phyloP scores from a whole-genome alignment of 352 stramenopile species.

The Globisporangium perplexum region DNA sequence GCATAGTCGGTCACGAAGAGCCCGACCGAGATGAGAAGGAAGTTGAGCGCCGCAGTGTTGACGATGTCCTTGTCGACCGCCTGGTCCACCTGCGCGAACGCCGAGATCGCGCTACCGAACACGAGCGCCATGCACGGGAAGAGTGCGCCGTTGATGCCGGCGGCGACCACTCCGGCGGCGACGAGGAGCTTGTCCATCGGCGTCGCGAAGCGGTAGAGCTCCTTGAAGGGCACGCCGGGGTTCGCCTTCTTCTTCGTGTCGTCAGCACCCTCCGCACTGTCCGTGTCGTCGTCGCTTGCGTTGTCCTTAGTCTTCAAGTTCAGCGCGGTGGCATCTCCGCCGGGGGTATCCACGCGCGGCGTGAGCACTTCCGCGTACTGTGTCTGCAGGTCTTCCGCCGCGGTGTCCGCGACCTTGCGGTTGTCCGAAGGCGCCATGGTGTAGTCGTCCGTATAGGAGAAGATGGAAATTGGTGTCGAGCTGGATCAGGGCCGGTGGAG shows the following conservation, averaged over 20 bases:
- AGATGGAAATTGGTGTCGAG: background rate
- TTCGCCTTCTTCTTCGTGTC: background rate
- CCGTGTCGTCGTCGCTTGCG: background rate
- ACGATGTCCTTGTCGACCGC: slow-evolving; percentile 11
- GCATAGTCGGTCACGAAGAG: slow-evolving; percentile 18
- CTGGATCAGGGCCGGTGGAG: background rate
- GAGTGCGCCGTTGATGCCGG: background rate
- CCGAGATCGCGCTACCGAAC: slow-evolving; percentile 16
- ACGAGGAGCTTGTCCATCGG: background rate
- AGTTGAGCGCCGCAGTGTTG: slow-evolving; percentile 14
- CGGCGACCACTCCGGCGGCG: background rate
- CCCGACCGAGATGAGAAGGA: slow-evolving; percentile 13
- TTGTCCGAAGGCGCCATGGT: background rate
- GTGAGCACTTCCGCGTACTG: background rate
- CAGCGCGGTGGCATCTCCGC: background rate
- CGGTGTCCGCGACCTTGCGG: background rate
- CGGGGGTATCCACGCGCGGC: background rate
- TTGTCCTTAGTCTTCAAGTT: background rate
- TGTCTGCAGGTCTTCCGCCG: background rate
- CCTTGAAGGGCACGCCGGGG: slow-evolving; percentile 6
- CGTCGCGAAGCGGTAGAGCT: slow-evolving; percentile 1
- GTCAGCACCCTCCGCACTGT: background rate
- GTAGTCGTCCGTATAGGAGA: background rate
- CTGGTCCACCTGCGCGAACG: slow-evolving; percentile 5
- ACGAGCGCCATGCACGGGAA: slow-evolving; percentile 10